Evolutionary conservation across 2,329 filamentous ascomycete genomes (phyloP).

Genomic region (Endoconidiophora laricicola): DNA sequence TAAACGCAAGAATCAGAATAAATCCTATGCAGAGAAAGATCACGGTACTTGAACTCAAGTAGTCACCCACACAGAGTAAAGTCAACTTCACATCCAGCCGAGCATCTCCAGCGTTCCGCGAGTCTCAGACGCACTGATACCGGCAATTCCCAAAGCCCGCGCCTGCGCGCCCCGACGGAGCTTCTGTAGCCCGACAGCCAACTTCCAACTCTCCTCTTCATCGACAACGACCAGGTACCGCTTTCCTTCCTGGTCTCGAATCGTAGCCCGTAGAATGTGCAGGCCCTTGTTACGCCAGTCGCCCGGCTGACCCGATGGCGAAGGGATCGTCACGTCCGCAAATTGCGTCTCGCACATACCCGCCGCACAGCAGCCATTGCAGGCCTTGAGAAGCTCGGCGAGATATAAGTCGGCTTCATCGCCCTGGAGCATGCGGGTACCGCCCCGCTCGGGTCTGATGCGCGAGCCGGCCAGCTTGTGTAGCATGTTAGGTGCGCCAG

Average conservation of each 20-base stretch:
- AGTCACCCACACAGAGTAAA: too few relatives aligned
- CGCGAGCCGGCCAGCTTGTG: constrained; percentile 31
- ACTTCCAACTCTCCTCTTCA: constrained; percentile 53
- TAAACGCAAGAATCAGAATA: neutral
- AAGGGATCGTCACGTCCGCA: constrained; percentile 26
- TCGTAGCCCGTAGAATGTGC: constrained; percentile 46
- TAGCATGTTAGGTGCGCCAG: constrained; percentile 27
- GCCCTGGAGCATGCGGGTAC: constrained; percentile 35
- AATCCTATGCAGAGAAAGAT: neutral
- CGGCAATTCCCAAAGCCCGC: constrained; percentile 40
- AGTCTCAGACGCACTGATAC: constrained; percentile 37
- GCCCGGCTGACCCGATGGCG: constrained; percentile 29
- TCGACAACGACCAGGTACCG: constrained; percentile 47
- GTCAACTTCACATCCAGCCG: constrained; percentile 29
- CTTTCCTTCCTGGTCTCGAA: constrained; percentile 50
- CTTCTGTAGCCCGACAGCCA: constrained; percentile 43
- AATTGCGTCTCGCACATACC: constrained; percentile 31
- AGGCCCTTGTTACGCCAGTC: constrained; percentile 38
- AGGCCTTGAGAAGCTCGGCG: constrained; percentile 43
- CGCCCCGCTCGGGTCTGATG: constrained; percentile 31
- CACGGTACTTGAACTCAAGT: neutral
- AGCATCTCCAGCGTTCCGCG: constrained; percentile 39
- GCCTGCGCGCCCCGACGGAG: constrained; percentile 44
- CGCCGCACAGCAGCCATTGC: constrained; percentile 46
- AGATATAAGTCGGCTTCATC: constrained; percentile 53